phyloP scores from a whole-genome alignment of 768 basidiomycete species.

The Tricholoma saponaceum region DNA sequence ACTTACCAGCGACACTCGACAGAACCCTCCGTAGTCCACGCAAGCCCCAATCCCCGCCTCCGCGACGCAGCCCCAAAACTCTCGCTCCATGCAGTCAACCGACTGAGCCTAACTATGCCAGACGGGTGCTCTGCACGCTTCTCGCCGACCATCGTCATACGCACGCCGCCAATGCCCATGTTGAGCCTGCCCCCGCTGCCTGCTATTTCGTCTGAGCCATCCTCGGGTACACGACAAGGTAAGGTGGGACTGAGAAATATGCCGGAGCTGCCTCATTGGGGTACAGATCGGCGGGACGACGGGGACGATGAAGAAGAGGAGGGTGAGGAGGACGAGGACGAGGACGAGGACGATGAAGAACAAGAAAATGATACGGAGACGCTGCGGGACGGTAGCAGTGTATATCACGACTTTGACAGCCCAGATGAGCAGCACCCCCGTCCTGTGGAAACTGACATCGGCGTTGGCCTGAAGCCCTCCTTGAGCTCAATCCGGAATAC shows the following conservation, averaged over 20 bases:
- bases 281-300: slow-evolving; percentile 32
- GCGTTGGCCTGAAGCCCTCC: background rate
- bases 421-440: background rate
- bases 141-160: slow-evolving; percentile 26
- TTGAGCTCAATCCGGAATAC: slow-evolving; percentile 2
- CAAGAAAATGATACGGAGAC: background rate
- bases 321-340: slow-evolving; percentile 14
- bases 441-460: background rate
- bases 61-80: slow-evolving; percentile 13
- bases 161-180: slow-evolving; percentile 33
- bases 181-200: slow-evolving; percentile 48
- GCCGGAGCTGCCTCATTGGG: slow-evolving; percentile 44
- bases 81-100: slow-evolving; percentile 17
- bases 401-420: background rate
- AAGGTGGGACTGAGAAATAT: slow-evolving; percentile 43
- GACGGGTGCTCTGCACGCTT: slow-evolving; percentile 19
- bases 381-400: background rate
- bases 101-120: slow-evolving; percentile 21
- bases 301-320: slow-evolving; percentile 27
- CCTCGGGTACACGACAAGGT: slow-evolving; percentile 24
- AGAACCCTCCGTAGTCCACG: background rate
- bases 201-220: slow-evolving; percentile 12
- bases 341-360: slow-evolving; percentile 7
- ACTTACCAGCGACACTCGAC: background rate
- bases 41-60: slow-evolving; percentile 4